Base-by-base conservation (phyloP, 495 filamentous ascomycete species). In the Geopyxis carbonaria region DNA sequence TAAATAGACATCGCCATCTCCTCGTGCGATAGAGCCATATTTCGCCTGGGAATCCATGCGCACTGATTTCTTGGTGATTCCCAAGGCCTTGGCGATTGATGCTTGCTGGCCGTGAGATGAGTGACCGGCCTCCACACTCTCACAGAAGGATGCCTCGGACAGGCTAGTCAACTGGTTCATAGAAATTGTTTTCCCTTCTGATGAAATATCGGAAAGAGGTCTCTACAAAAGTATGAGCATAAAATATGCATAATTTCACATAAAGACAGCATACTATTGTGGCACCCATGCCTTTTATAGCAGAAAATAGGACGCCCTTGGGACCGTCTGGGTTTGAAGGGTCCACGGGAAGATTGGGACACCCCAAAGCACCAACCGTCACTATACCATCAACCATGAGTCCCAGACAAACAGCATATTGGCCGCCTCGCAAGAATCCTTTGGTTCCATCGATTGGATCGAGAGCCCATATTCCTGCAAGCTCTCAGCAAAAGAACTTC, bases 401-500 rank as follows among this genome's bases (percentile, higher is more conserved):
- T 22, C 70, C 89, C 1, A 99, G 69, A 57, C 85, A 93, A 21
- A 99, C 82, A 16, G 89, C 89, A 56, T 99, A 99, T 61, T 99
- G 89, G 13, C 83, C 89, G n/a, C 91, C 91, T 34, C 89, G 69
- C 36, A 99, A 65, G 62, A 99, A 99, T 19, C 89, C 89, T 59
- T 91, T 89, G 40, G 89, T 99, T 31, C 89, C 89, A 59, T 99
- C 89, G 43, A 99, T 92, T 25, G 89, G 89, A 61, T 99, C 89
- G 33, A 99, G 67, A 14, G 89, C 81, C 89, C 89, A 99, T 59
- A 94, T 83, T 43, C 52, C 50, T 50, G 34, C 16, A 16, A 11
- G 9, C 2, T 19, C 14, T 30, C 28, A 38, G 45, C n/a, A 13
- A 15, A 25, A 25, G 15, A 5, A 10, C n/a, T 29, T 28, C 13